A percentile compares a stretch with the other conserved stretches of the same genome.
Evolutionary conservation across 108 stramenopile genomes (phyloP).

Genomic region (Nannochloropsis oceanica): DNA sequence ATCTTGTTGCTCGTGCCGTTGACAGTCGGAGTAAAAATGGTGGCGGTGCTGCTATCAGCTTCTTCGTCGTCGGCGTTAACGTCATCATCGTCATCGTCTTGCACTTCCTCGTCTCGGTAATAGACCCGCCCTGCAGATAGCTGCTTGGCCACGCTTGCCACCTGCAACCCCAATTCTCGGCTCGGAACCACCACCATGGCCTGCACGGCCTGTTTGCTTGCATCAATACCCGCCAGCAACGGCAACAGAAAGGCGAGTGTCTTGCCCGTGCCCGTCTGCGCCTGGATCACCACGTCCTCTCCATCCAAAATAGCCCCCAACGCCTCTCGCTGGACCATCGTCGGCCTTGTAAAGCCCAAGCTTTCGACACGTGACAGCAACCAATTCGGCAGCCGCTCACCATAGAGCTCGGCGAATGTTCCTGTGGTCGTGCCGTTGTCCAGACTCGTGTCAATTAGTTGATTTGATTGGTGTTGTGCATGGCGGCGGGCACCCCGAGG

Average conservation of each 20-base stretch:
- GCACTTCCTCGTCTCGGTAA: neutral
- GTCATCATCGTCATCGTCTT: neutral
- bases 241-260: conserved; percentile 40
- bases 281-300: conserved; percentile 25
- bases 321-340: conserved; percentile 18
- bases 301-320: conserved; percentile 17
- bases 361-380: conserved; percentile 6
- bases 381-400: conserved; percentile 12
- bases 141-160: neutral
- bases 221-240: conserved; percentile 13
- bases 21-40: neutral
- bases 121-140: neutral
- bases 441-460: neutral
- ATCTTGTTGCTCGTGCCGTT: conserved; percentile 9
- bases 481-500: neutral
- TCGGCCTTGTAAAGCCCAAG: conserved; percentile 10
- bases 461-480: neutral
- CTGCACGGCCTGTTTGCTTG: conserved; percentile 34
- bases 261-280: conserved; percentile 39
- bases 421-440: neutral
- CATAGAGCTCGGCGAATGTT: conserved; percentile 13
- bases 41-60: neutral
- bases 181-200: conserved; percentile 78
- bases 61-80: neutral
- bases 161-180: conserved; percentile 73